Base-by-base conservation (phyloP, 2,329 filamentous ascomycete genomes). In the Dactylellina leptospora region DNA sequence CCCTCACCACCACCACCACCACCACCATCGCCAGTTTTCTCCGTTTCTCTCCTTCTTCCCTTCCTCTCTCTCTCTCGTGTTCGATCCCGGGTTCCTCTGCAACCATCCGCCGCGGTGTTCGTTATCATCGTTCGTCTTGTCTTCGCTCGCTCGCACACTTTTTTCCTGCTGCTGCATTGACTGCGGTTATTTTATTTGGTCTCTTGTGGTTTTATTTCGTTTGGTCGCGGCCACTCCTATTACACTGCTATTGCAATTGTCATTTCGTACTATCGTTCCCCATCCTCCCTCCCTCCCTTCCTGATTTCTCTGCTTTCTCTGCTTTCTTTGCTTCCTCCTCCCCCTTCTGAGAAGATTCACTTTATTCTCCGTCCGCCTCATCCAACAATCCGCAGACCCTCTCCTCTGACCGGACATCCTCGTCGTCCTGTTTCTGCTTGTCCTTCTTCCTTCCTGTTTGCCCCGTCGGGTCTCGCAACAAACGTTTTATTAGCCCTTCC, bases 341-440 rank as follows among this genome's bases (percentile, higher is more conserved):
- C 45, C 16, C 45, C 59, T 64, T 48, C 50, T 64, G 50, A 50
- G 50, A 64, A 64, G 60, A 64, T 42, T 45, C 25, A 13, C 22
- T 50, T 60, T 60, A 27, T 28, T 60, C 13, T 60, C 33, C 25
- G 22, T 53, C 58, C 33, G 16, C 18, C 13, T 45, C 18, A 40
- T 47, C 44, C 36, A 50, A 38, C 44, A 50, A 50, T 40, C 30
- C 36, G 36, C 18, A n/a, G n/a, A n/a, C n/a, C n/a, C n/a, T n/a
- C n/a, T n/a, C n/a, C n/a, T n/a, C n/a, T n/a, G n/a, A n/a, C n/a
- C n/a, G n/a, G n/a, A n/a, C n/a, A n/a, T n/a, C n/a, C n/a, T n/a
- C n/a, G n/a, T n/a, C n/a, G n/a, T n/a, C n/a, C n/a, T n/a, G n/a
- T n/a, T n/a, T n/a, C n/a, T n/a, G n/a, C n/a, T n/a, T n/a, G 33